Evolutionary conservation across 2,329 filamentous ascomycete species (phyloP).

Genomic region (Verticillium nubilum): DNA sequence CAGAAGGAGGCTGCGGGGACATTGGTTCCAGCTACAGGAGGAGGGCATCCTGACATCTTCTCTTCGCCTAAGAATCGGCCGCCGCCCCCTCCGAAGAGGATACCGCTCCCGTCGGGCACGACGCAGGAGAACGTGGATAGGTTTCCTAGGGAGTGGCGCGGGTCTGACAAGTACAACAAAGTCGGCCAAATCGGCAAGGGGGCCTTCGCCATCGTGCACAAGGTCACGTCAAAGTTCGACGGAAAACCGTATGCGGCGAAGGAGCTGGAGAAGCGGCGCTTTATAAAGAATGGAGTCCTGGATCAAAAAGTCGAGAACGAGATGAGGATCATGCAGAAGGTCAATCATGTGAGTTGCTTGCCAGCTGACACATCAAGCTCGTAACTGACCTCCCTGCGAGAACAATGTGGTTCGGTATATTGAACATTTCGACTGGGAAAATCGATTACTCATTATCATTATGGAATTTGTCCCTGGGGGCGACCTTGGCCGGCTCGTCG

Average conservation of each 20-base stretch:
- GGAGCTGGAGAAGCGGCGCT: constrained; percentile 86
- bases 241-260: constrained; percentile 86
- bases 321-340: constrained; percentile 87
- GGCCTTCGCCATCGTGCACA: constrained; percentile 91
- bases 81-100: constrained; percentile 9
- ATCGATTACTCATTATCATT: constrained; percentile 86
- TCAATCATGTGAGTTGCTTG: constrained; percentile 66
- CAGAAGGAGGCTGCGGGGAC: constrained; percentile 33
- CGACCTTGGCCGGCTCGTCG: constrained; percentile 73
- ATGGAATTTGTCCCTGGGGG: constrained; percentile 89
- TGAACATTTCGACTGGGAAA: constrained; percentile 77
- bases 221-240: constrained; percentile 78
- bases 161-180: constrained; percentile 79
- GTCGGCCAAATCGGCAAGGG: constrained; percentile 81
- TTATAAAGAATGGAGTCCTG: constrained; percentile 86
- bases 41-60: constrained; percentile 35
- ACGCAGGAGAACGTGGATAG: constrained; percentile 26
- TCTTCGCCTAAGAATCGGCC: constrained; percentile 8
- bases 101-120: constrained; percentile 10
- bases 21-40: constrained; percentile 37
- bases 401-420: constrained; percentile 88
- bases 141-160: constrained; percentile 67
- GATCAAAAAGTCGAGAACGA: constrained; percentile 95
- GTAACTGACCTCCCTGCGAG: constrained; percentile 31
- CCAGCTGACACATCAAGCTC: constrained; percentile 2